These are phyloP conservation scores for Globisporangium polare DNA, from an alignment of 352 stramenopile species.

Conservation along the genomic window DNA sequence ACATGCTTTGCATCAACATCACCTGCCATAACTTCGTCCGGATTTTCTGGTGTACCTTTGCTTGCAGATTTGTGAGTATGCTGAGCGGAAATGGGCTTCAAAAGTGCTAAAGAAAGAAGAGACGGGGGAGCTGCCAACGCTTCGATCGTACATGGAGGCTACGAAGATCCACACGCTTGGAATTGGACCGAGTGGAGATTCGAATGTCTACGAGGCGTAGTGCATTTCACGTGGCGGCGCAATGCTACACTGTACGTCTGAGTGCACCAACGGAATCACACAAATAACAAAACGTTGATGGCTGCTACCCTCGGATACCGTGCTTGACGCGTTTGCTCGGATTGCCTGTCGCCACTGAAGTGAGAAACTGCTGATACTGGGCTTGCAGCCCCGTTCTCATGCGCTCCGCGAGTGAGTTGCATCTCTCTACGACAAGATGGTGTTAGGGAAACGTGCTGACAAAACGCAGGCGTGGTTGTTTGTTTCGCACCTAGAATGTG, in stretches of 20 bases:
- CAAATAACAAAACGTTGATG: too few relatives aligned
- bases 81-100: conserved; percentile 90
- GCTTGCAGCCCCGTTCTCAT: conserved; percentile 29
- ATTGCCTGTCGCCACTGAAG: conserved; percentile 10
- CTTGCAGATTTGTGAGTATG: conserved; percentile 88
- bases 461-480: neutral
- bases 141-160: conserved; percentile 71
- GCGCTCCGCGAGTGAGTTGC: conserved; percentile 23
- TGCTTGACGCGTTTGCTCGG: conserved; percentile 7
- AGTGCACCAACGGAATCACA: too few relatives aligned
- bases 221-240: neutral
- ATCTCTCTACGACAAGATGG: conserved; percentile 21
- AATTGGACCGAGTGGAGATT: conserved; percentile 32
- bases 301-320: neutral
- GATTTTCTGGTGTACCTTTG: neutral
- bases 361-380: conserved; percentile 39
- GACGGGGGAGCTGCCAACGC: conserved; percentile 58
- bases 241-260: neutral
- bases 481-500: conserved; percentile 32
- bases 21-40: neutral
- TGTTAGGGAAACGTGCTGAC: neutral
- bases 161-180: conserved; percentile 64
- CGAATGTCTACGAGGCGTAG: conserved; percentile 56
- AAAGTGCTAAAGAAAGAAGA: conserved; percentile 86
- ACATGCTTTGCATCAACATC: neutral